These are phyloP conservation scores for Candida broadrunensis DNA, from an alignment of 805 yeast species.

Conservation along the genomic window DNA sequence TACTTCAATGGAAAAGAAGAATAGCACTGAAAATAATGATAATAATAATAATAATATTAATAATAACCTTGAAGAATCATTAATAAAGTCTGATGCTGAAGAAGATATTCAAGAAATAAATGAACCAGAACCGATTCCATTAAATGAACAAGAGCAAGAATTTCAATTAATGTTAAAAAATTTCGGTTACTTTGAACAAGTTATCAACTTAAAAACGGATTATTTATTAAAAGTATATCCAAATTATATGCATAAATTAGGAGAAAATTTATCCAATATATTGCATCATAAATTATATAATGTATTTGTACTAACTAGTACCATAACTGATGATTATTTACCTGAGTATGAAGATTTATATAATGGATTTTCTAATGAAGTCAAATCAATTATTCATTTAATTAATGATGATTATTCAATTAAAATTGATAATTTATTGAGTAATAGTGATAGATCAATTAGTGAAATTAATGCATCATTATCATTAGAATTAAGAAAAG, in stretches of 20 bases:
- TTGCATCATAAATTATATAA: conserved; percentile 13
- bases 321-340: conserved; percentile 28
- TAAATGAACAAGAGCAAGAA: conserved; percentile 7
- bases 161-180: conserved; percentile 6
- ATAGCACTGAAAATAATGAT: background rate
- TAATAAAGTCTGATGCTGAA: conserved; percentile 1
- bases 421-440: conserved; percentile 57
- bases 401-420: conserved; percentile 46
- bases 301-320: conserved; percentile 10
- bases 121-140: background rate
- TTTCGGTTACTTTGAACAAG: conserved; percentile 14
- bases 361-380: conserved; percentile 30
- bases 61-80: background rate
- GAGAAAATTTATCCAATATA: conserved; percentile 14
- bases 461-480: conserved; percentile 74
- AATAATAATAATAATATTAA: background rate
- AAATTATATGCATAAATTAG: conserved; percentile 10
- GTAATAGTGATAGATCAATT: conserved; percentile 63
- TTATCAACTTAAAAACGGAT: conserved; percentile 11
- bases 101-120: background rate
- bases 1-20: background rate
- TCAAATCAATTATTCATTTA: conserved; percentile 30
- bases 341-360: conserved; percentile 34
- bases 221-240: conserved; percentile 21
- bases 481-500: conserved; percentile 55